Conservation (phyloP, 2,329 filamentous ascomycete species). For the Aspergillus fumigatiaffinis region DNA sequence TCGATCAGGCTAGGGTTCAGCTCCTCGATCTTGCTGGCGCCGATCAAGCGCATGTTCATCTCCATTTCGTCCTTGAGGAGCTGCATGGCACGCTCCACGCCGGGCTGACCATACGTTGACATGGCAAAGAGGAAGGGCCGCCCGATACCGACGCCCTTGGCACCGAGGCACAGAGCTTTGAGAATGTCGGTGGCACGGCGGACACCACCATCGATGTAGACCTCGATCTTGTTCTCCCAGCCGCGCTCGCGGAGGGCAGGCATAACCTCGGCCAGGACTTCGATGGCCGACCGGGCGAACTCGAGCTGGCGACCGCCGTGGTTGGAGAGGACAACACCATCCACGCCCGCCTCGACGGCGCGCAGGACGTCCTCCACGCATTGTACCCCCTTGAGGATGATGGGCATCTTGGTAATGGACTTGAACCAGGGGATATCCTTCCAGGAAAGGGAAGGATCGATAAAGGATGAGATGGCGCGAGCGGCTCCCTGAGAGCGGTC, state of each 20-base stretch:
- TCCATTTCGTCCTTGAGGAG: constrained; percentile 94
- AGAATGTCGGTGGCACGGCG: constrained; percentile 89
- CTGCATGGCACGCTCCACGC: constrained; percentile 89
- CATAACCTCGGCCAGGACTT: constrained; percentile 91
- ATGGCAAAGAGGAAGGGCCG: constrained; percentile 95
- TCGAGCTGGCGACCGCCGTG: constrained; percentile 94
- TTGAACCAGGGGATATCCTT: constrained; percentile 92
- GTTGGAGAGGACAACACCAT: constrained; percentile 91
- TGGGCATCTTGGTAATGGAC: constrained; percentile 87
- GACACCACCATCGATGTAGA: constrained; percentile 88
- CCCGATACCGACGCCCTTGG: constrained; percentile 88
- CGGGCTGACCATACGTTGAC: constrained; percentile 81
- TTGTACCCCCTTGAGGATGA: constrained; percentile 94
- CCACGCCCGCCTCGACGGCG: constrained; percentile 75
- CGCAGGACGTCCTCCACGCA: constrained; percentile 89
- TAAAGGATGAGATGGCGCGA: constrained; percentile 91
- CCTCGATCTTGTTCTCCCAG: constrained; percentile 72
- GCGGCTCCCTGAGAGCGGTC: constrained; percentile 91
- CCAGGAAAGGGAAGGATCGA: constrained; percentile 92
- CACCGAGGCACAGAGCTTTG: constrained; percentile 90
- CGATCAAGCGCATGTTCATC: constrained; percentile 97
- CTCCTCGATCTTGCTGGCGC: constrained; percentile 69
- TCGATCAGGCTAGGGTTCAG: constrained; percentile 80
- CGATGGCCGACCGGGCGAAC: constrained; percentile 81
- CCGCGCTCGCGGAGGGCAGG: constrained; percentile 72